These are phyloP conservation scores for Pyrus communis DNA, from an alignment of 306 rosid genomes.

Conservation along the genomic window DNA sequence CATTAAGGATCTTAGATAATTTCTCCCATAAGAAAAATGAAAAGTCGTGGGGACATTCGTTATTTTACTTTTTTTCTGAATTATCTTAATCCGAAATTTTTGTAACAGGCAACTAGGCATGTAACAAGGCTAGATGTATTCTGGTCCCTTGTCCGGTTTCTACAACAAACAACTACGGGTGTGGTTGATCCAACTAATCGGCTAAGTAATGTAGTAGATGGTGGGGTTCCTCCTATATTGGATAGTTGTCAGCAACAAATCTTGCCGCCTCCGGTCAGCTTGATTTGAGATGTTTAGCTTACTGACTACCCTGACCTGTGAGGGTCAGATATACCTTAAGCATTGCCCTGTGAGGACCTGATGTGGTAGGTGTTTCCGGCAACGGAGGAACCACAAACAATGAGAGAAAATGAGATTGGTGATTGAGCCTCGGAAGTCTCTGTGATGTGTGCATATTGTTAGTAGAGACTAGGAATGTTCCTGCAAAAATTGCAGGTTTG, in stretches of 20 bases:
- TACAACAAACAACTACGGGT: slow-evolving; percentile 34
- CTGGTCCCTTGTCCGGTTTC: slow-evolving; percentile 63
- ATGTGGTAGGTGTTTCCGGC: slow-evolving; percentile 22
- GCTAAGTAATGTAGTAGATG: slow-evolving; percentile 23
- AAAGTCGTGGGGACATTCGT: not conserved
- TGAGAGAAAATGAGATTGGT: not conserved
- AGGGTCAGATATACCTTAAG: slow-evolving; percentile 16
- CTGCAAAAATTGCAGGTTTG: slow-evolving; percentile 4
- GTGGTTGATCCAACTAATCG: slow-evolving; percentile 32
- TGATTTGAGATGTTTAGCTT: slow-evolving; percentile 18
- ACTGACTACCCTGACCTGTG: not conserved
- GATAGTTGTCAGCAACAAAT: slow-evolving; percentile 29
- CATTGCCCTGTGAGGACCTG: slow-evolving; percentile 1
- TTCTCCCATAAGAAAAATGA: not conserved
- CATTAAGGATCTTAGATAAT: not conserved
- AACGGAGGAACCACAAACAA: not conserved
- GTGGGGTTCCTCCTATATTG: slow-evolving; percentile 13
- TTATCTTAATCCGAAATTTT: not conserved
- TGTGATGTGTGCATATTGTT: slow-evolving; percentile 16
- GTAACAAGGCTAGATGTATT: slow-evolving; percentile 67
- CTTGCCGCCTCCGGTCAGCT: slow-evolving; percentile 32
- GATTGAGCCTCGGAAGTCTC: not conserved
- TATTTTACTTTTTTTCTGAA: not conserved
- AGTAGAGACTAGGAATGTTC: slow-evolving; percentile 8
- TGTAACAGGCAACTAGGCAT: slow-evolving; percentile 46